These are phyloP conservation scores for Halenospora varia DNA, from an alignment of 495 filamentous ascomycete species.

Conservation along the genomic window DNA sequence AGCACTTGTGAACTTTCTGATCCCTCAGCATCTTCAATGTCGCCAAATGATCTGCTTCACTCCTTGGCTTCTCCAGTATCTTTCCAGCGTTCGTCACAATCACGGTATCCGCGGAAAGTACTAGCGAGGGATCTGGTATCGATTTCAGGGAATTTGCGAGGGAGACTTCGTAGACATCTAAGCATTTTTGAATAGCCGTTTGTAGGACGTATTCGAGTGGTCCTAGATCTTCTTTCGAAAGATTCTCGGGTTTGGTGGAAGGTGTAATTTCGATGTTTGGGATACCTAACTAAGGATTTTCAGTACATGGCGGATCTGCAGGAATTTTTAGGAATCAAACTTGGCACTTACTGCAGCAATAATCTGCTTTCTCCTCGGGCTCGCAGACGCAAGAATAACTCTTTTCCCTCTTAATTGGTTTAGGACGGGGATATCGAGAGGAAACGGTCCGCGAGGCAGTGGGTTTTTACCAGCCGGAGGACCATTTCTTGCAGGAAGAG, in stretches of 20 bases:
- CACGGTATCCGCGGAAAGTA: slow-evolving; percentile 89
- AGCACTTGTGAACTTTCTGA: slow-evolving; percentile 65
- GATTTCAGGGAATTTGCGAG: slow-evolving; percentile 38
- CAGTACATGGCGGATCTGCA: neutral
- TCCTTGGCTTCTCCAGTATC: slow-evolving; percentile 86
- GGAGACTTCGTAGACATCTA: slow-evolving; percentile 69
- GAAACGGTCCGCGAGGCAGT: slow-evolving; percentile 37
- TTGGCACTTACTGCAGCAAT: slow-evolving; percentile 54
- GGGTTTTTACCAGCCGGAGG: slow-evolving; percentile 13
- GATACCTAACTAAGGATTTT: slow-evolving; percentile 55
- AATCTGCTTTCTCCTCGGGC: slow-evolving; percentile 77
- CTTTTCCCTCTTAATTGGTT: slow-evolving; percentile 65
- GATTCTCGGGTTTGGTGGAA: slow-evolving; percentile 74
- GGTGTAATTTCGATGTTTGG: slow-evolving; percentile 75
- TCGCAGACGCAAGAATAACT: slow-evolving; percentile 83
- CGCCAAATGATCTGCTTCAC: slow-evolving; percentile 70
- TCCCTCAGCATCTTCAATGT: slow-evolving; percentile 83
- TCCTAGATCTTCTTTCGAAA: slow-evolving; percentile 66
- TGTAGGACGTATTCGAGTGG: slow-evolving; percentile 88
- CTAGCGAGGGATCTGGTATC: slow-evolving; percentile 67
- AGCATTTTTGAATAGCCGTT: slow-evolving; percentile 79
- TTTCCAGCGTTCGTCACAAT: slow-evolving; percentile 70
- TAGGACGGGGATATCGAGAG: slow-evolving; percentile 75
- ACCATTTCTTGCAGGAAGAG: slow-evolving; percentile 14
- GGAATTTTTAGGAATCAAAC: neutral